These are phyloP conservation scores for Wallacemonas collosoma DNA, from an alignment of 208 protist genomes.

Conservation along the genomic window DNA sequence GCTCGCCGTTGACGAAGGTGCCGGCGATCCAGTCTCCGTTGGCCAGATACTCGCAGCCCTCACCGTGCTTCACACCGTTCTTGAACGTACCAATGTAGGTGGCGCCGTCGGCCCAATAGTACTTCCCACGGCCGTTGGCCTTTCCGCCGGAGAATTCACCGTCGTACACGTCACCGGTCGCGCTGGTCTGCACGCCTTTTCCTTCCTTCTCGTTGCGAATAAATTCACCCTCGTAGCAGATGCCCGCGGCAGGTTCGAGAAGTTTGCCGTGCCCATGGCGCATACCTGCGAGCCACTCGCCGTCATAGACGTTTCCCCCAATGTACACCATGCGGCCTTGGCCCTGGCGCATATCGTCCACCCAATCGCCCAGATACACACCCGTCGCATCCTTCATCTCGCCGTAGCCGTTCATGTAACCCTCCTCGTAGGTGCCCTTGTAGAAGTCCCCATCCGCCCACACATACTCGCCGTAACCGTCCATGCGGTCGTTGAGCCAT, in stretches of 20 bases:
- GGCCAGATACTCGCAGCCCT: constrained; percentile 80
- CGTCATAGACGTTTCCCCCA: constrained; percentile 82
- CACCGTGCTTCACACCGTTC: constrained; percentile 83
- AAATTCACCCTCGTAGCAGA: constrained; percentile 78
- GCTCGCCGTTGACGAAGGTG: constrained; percentile 72
- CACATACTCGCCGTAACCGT: constrained; percentile 74
- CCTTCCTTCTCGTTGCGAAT: constrained; percentile 79
- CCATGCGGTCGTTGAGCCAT: constrained; percentile 75
- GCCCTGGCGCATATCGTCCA: constrained; percentile 82
- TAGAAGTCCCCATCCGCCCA: constrained; percentile 85
- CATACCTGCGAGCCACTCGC: constrained; percentile 85
- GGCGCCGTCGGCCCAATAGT: constrained; percentile 78
- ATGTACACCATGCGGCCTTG: constrained; percentile 77
- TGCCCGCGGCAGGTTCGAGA: constrained; percentile 40
- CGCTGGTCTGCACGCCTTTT: constrained; percentile 70
- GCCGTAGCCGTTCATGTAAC: constrained; percentile 74
- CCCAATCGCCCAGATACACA: constrained; percentile 85
- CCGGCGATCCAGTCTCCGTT: constrained; percentile 83
- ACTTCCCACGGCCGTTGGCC: constrained; percentile 77
- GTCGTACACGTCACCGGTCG: constrained; percentile 82
- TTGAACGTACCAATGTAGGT: constrained; percentile 86
- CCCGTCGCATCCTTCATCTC: constrained; percentile 80
- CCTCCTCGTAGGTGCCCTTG: constrained; percentile 59
- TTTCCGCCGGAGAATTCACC: constrained; percentile 76
- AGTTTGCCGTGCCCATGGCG: constrained; percentile 84